These are phyloP conservation scores for Tolypocladium paradoxum DNA, from an alignment of 2,329 filamentous ascomycete species.

Conservation along the genomic window DNA sequence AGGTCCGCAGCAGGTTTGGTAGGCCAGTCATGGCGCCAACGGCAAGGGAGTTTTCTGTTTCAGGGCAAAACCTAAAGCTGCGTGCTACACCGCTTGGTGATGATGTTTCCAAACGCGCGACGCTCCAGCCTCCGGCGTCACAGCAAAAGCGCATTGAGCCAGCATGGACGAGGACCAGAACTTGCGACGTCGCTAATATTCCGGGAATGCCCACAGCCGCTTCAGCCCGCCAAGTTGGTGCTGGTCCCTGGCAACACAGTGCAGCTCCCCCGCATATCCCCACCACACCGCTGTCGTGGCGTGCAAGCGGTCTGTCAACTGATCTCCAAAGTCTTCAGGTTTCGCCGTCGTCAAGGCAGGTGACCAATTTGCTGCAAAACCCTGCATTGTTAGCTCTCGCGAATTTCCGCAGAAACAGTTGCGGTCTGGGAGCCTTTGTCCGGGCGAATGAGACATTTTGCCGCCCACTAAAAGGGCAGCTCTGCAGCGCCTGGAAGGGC, in stretches of 20 bases:
- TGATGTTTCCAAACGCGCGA: background rate
- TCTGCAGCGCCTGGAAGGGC: background rate
- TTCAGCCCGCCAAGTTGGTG: background rate
- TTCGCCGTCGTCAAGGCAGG: conserved; percentile 2
- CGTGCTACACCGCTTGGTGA: background rate
- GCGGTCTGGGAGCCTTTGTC: background rate
- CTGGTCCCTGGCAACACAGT: conserved; percentile 2
- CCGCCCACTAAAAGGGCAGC: background rate
- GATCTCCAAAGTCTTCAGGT: conserved; percentile 1
- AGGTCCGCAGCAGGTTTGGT: background rate
- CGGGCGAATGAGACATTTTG: background rate
- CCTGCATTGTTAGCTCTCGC: background rate
- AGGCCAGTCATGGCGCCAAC: background rate
- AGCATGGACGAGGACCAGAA: background rate
- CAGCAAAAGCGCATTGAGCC: background rate
- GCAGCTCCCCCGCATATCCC: conserved; percentile 1
- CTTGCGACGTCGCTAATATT: background rate
- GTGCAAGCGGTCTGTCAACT: conserved; percentile 5
- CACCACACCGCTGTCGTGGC: background rate
- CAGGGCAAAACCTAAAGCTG: background rate
- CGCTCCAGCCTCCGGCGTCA: background rate
- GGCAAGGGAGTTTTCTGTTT: background rate
- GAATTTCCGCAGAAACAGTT: background rate
- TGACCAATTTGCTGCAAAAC: conserved; percentile 1
- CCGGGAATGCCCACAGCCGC: background rate